Percentiles rank a stretch among this genome's conserved stretches.
Evolutionary conservation across 768 basidiomycete species (phyloP).

Genomic region (Xerocomellus intermedius): DNA sequence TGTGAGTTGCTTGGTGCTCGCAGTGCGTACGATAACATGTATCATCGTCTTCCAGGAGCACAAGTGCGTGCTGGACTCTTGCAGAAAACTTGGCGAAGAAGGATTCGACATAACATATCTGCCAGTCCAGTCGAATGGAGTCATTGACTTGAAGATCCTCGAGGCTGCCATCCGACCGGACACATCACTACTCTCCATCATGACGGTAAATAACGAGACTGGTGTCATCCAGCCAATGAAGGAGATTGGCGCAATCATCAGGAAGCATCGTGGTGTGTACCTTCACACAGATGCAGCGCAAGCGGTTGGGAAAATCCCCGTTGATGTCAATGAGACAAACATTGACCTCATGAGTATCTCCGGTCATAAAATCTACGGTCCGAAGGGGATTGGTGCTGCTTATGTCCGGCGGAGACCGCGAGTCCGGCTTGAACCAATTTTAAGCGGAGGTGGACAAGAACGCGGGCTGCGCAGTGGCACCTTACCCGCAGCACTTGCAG

Average conservation of each 20-base stretch:
- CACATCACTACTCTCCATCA: conserved; percentile 92
- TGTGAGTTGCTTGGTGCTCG: conserved; percentile 42
- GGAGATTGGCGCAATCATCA: conserved; percentile 85
- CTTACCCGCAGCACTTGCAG: conserved; percentile 79
- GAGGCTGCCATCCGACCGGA: conserved; percentile 89
- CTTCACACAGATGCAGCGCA: conserved; percentile 99
- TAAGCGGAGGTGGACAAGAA: conserved; percentile 97
- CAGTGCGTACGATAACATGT: neutral
- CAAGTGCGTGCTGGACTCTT: conserved; percentile 98
- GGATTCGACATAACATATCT: conserved; percentile 98
- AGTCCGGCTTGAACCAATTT: conserved; percentile 90
- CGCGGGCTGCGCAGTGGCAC: conserved; percentile 95
- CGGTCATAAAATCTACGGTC: conserved; percentile 97
- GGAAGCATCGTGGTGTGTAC: conserved; percentile 86
- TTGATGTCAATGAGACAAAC: conserved; percentile 95
- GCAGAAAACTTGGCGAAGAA: conserved; percentile 91
- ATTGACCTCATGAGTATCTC: conserved; percentile 95
- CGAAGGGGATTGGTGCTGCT: conserved; percentile 92
- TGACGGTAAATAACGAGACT: conserved; percentile 99
- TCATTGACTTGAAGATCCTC: conserved; percentile 75
- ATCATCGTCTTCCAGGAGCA: conserved; percentile 66
- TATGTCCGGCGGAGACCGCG: conserved; percentile 92
- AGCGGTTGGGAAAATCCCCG: conserved; percentile 84
- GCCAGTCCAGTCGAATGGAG: conserved; percentile 85
- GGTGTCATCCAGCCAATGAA: conserved; percentile 97